These are phyloP conservation scores for Globisporangium megalacanthum DNA, from an alignment of 352 stramenopile species.

Conservation along the genomic window DNA sequence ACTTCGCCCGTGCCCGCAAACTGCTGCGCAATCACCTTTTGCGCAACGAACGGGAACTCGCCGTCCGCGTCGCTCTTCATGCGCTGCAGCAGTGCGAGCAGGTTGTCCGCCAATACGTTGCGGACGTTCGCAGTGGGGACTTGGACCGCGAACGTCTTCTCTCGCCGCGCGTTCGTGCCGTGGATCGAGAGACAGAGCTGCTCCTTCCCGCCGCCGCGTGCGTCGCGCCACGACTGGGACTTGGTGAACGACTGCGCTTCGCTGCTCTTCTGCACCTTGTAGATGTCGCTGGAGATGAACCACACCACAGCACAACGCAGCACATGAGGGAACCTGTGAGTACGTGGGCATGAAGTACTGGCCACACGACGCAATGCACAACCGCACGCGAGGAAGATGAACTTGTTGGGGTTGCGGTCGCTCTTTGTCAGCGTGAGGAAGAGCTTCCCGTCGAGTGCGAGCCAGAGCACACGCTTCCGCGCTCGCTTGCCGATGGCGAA, in stretches of 20 bases:
- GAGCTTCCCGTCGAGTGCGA: constrained; percentile 35
- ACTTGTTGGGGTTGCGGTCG: constrained; percentile 32
- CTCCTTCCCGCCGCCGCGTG: constrained; percentile 29
- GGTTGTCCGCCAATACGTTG: constrained; percentile 44
- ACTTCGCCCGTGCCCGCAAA: constrained; percentile 35
- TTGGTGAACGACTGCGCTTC: constrained; percentile 42
- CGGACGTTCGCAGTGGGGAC: constrained; percentile 35
- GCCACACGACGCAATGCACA: background rate
- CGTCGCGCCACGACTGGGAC: constrained; percentile 45
- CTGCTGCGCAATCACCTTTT: constrained; percentile 36
- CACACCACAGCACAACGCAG: background rate
- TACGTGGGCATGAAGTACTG: background rate
- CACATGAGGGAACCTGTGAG: background rate
- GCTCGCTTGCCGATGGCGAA: constrained; percentile 44
- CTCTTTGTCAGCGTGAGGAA: constrained; percentile 37
- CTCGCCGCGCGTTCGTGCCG: constrained; percentile 12
- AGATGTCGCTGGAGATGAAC: constrained; percentile 26
- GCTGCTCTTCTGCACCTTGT: constrained; percentile 35
- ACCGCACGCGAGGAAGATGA: constrained; percentile 39
- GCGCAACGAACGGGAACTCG: constrained; percentile 40
- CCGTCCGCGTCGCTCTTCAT: constrained; percentile 45
- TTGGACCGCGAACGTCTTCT: constrained; percentile 44
- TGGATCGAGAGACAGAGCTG: constrained; percentile 48
- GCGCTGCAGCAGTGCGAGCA: constrained; percentile 30
- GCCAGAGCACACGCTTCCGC: constrained; percentile 43